Base-by-base conservation (phyloP, 2,329 filamentous ascomycete genomes). In the Xylariaceae sp. region DNA sequence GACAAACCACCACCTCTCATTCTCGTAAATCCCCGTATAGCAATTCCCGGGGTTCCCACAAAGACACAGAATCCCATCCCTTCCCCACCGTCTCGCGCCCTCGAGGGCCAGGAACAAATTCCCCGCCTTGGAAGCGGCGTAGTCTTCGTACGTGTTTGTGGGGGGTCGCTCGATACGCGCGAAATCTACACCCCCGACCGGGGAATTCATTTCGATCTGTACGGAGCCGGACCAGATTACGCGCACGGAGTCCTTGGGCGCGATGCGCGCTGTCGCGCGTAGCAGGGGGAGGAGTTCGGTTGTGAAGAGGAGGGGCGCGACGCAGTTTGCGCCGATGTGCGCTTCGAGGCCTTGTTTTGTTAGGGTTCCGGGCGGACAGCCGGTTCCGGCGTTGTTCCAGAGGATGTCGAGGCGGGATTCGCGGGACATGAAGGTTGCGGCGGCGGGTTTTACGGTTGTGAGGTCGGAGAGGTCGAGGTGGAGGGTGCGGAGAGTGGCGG, bases 61-160 rank as follows among this genome's bases (percentile, higher is more conserved):
- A 13, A 63, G 51, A 30, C 53, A 57, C 30, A 61, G 45, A 10
- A 63, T 59, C 10, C 23, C 23, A 5, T 30, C 1, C 23, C 23
- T 53, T 53, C 39, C 59, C 59, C 47, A 61, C 2, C 56, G 49
- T 3, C 45, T 39, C 1, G 56, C 59, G n/a, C 53, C 53, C 17
- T 63, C 61, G 1, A 34, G 37, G 9, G 53, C 59, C 7, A 63
- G 10, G 50, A 61, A 61, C 55, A 56, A 61, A 30, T 30, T 30
- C 23, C 23, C 23, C 23, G 23, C 23, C 5, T 30, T 30, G 23
- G 23, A 30, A 5, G 45, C 59, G 56, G 3, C 57, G 23, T 55
- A 55, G 18, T 55, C 37, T n/a, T 45, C 53, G 44, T 55, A 47
- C 13, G 53, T 55, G 13, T 17, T 15, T 3, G 53, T 55, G 2